Evolutionary conservation across 108 stramenopile genomes (phyloP).

Genomic region (Conticribra guillardii): DNA sequence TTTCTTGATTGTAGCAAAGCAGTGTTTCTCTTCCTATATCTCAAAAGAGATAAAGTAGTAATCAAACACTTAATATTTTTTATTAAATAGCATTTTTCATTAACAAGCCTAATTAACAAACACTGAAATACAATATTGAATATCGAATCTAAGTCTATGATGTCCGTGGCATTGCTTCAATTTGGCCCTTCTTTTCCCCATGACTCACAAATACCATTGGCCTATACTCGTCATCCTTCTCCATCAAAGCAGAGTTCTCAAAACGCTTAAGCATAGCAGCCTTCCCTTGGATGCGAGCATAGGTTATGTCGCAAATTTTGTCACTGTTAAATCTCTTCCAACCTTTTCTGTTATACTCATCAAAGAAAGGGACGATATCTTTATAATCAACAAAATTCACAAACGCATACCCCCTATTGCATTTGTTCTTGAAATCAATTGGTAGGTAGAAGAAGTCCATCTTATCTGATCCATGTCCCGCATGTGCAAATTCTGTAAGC

Average conservation of each 20-base stretch:
- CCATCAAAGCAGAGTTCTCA: slow-evolving; percentile 97
- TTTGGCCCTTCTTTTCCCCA: slow-evolving; percentile 53
- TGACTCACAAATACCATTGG: slow-evolving; percentile 85
- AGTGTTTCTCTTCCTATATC: too few species aligned
- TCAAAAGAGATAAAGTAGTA: too few species aligned
- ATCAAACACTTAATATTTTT: too few species aligned
- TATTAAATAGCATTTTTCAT: too few species aligned
- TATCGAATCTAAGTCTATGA: slow-evolving; percentile 7
- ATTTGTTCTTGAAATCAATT: slow-evolving; percentile 99
- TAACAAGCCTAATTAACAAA: too few species aligned
- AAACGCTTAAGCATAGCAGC: slow-evolving; percentile 97
- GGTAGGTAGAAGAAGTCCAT: slow-evolving; percentile 99
- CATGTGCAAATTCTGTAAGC: slow-evolving; percentile 88
- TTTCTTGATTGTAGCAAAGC: too few species aligned
- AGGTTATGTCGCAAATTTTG: slow-evolving; percentile 98
- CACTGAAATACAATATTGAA: too few species aligned
- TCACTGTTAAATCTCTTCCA: slow-evolving; percentile 98
- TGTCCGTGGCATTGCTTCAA: slow-evolving; percentile 20
- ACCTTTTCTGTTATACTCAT: slow-evolving; percentile 88
- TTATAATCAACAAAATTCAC: slow-evolving; percentile 94
- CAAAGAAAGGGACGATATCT: slow-evolving; percentile 91
- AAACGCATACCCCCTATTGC: slow-evolving; percentile 99
- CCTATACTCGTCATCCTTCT: slow-evolving; percentile 96
- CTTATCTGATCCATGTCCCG: slow-evolving; percentile 89
- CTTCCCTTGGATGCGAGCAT: slow-evolving; percentile 99